Percentiles rank a stretch among this genome's conserved stretches.
phyloP scores from a whole-genome alignment of 106 monocot genomes.

The Dactylorhiza incarnata region DNA sequence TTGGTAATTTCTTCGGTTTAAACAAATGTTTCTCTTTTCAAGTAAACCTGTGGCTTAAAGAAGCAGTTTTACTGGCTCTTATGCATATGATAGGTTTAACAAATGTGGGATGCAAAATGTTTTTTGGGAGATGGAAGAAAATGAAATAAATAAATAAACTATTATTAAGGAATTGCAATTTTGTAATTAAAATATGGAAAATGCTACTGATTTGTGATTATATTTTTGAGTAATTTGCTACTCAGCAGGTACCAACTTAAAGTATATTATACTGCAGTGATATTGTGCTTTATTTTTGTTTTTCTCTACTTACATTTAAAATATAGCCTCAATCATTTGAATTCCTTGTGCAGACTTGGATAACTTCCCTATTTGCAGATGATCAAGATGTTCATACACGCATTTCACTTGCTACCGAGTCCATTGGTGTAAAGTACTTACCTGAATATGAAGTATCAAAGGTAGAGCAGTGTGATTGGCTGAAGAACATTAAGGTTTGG shows the following conservation, averaged over 20 bases:
- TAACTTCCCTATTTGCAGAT: constrained; percentile 70
- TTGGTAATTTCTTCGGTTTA: too few relatives aligned
- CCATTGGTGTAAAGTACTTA: constrained; percentile 42
- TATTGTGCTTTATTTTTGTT: neutral
- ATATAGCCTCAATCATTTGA: neutral
- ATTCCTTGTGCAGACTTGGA: constrained; percentile 36
- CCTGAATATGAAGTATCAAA: constrained; percentile 53
- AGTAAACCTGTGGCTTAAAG: too few relatives aligned
- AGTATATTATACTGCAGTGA: neutral
- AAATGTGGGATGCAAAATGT: too few relatives aligned
- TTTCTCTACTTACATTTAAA: neutral
- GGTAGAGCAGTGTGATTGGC: constrained; percentile 60
- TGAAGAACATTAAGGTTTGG: constrained; percentile 53
- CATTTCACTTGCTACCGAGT: constrained; percentile 48
- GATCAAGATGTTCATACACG: constrained; percentile 40
- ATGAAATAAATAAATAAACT: too few relatives aligned
- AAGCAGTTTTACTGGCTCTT: too few relatives aligned
- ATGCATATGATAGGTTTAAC: too few relatives aligned
- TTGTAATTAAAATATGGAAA: neutral
- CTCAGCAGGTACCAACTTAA: neutral
- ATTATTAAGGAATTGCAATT: too few relatives aligned
- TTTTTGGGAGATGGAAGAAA: too few relatives aligned
- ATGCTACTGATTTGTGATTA: neutral
- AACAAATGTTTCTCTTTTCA: too few relatives aligned
- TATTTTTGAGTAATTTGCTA: neutral